Evolutionary conservation across 2,329 filamentous ascomycete genomes (phyloP).

Genomic region (Furcasterigmium sp.): DNA sequence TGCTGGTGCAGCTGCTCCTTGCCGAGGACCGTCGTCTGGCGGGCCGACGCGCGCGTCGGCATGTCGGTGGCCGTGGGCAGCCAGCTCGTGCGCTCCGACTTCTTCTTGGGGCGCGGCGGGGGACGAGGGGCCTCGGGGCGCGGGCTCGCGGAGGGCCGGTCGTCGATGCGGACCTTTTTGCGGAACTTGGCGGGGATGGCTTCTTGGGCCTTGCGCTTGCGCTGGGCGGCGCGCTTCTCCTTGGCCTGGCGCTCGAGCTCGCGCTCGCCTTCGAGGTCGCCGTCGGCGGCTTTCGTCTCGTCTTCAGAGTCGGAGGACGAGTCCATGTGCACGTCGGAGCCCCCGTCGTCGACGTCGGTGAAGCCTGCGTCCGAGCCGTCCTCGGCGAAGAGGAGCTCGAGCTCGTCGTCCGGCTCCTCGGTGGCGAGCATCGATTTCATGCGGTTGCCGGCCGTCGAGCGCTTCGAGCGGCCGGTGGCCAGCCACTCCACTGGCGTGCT

Average conservation of each 20-base stretch:
- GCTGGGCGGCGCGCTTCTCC: constrained; percentile 57
- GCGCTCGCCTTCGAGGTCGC: constrained; percentile 82
- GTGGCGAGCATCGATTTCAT: constrained; percentile 74
- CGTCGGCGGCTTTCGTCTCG: constrained; percentile 52
- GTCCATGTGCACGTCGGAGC: constrained; percentile 78
- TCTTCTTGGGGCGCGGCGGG: constrained; percentile 50
- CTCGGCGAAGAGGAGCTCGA: constrained; percentile 73
- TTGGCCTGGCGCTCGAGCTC: constrained; percentile 75
- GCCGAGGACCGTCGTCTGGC: constrained; percentile 52
- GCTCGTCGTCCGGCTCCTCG: constrained; percentile 63
- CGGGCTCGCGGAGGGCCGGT: constrained; percentile 31
- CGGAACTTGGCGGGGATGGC: constrained; percentile 65
- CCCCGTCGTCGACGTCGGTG: constrained; percentile 60
- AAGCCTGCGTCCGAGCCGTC: constrained; percentile 66
- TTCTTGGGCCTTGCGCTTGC: constrained; percentile 78
- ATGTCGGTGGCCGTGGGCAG: constrained; percentile 48
- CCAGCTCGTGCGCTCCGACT: constrained; percentile 55
- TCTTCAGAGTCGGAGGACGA: constrained; percentile 82
- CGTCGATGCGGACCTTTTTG: constrained; percentile 72
- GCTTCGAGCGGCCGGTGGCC: constrained; percentile 66
- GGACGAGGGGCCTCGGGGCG: constrained; percentile 27
- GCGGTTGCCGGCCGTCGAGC: constrained; percentile 78
- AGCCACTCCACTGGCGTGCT: constrained; percentile 57
- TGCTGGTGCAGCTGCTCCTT: constrained; percentile 63
- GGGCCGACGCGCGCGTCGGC: constrained; percentile 53